Percentiles rank a stretch among this genome's conserved stretches.
These are phyloP conservation scores for Nakaseomyces kungkrabaensis DNA, from an alignment of 1,139 yeast species.

Conservation along the genomic window DNA sequence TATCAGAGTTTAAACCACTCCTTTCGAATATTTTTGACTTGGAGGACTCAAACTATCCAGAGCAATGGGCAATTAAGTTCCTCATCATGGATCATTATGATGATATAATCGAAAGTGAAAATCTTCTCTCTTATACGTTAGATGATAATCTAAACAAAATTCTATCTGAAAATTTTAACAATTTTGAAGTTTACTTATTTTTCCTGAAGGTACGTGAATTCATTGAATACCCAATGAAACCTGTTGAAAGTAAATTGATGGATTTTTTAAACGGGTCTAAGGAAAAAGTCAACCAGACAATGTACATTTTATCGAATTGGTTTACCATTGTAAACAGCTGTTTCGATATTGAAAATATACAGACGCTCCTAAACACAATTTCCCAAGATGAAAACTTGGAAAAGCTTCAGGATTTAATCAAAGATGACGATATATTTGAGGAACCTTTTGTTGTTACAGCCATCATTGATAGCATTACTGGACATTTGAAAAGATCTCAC, in stretches of 20 bases:
- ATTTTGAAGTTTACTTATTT: conserved; percentile 28
- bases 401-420: conserved; percentile 17
- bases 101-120: conserved; percentile 27
- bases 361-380: conserved; percentile 10
- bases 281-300: conserved; percentile 4
- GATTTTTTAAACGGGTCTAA: conserved; percentile 14
- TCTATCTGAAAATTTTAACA: not conserved
- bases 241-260: conserved; percentile 27
- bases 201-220: conserved; percentile 43
- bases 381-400: conserved; percentile 10
- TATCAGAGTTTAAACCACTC: conserved; percentile 17
- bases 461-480: conserved; percentile 17
- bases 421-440: conserved; percentile 34
- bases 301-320: conserved; percentile 45
- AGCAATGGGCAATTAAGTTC: conserved; percentile 40
- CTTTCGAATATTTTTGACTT: conserved; percentile 20
- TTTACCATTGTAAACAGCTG: conserved; percentile 37
- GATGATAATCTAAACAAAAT: conserved; percentile 1
- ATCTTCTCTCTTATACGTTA: conserved; percentile 7
- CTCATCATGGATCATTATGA: conserved; percentile 43
- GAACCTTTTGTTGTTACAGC: conserved; percentile 32
- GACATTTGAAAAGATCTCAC: conserved; percentile 4
- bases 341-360: conserved; percentile 23
- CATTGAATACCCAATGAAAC: conserved; percentile 24
- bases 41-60: conserved; percentile 11